Percentiles rank a stretch among this genome's conserved stretches.
These are phyloP conservation scores for Aureobasidium leucospermi DNA, from an alignment of 2,329 filamentous ascomycete species.

Conservation along the genomic window DNA sequence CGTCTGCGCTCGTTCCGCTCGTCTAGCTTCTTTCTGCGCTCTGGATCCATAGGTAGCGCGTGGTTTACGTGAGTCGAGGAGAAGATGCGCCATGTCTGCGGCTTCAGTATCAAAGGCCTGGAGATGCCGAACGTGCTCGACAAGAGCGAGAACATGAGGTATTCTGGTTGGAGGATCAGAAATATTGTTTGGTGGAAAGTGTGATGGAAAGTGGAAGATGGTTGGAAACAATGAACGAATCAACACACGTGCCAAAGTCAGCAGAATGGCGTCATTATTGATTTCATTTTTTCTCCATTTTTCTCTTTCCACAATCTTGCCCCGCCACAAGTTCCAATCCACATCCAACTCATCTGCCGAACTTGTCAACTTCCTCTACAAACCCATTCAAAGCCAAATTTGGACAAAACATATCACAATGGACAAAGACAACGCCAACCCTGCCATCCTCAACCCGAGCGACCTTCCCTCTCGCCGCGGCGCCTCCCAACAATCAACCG, in stretches of 20 bases:
- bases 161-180: too few relatives aligned
- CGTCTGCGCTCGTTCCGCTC: neutral
- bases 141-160: neutral
- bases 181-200: too few relatives aligned
- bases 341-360: neutral
- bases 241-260: neutral
- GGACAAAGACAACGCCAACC: constrained; percentile 71
- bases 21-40: neutral
- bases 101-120: neutral
- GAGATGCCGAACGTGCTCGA: neutral
- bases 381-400: neutral
- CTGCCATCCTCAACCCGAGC: constrained; percentile 79
- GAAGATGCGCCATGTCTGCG: neutral
- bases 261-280: neutral
- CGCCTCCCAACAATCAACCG: constrained; percentile 37
- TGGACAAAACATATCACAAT: constrained; percentile 16
- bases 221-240: neutral
- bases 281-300: neutral
- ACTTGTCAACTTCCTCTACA: neutral
- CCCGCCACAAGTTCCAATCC: neutral
- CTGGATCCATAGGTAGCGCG: neutral
- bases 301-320: neutral
- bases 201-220: too few relatives aligned
- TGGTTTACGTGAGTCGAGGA: neutral
- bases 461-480: constrained; percentile 76